Base-by-base conservation (phyloP, 2,329 filamentous ascomycete species). In the Sclerotinia nivalis region DNA sequence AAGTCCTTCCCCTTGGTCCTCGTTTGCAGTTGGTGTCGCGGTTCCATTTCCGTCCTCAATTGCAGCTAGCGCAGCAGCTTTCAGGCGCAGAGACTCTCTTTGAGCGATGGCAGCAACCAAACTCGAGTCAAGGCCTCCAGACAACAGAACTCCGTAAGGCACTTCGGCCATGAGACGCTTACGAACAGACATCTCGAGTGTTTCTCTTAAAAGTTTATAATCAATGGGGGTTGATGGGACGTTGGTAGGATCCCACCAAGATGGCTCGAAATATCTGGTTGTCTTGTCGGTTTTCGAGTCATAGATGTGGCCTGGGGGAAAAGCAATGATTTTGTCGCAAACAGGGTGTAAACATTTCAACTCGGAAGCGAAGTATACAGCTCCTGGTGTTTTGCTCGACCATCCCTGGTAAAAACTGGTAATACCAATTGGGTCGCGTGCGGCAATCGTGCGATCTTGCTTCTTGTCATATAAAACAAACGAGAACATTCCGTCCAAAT, bases 91-190 rank as follows among this genome's bases (percentile, higher is more conserved):
- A 50, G 93, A 97, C 83, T 98, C 96, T 70, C 96, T 88, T 83
- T 98, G 95, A 28, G 96, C 95, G 80, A 99, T 98, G 2, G 96
- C 89, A 50, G 96, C 96, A 47, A 97, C 93, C 81, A 99, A 83
- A 80, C 93, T 97, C 60, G 96, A 99, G 82, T 99, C 96, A 66
- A 99, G 86, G 76, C 96, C 96, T 78, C 96, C 96, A 66, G 96
- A 99, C 64, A 99, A 86, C 71, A 99, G 84, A 31, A 99, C 96
- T 81, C 96, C 96, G 80, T 97, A 99, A 22, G 96, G 96, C 49
- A 99, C 96, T 82, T 99, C 96, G 31, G 96, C 96, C 96, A 99
- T 99, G 80, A 99, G 86, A 75, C 96, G 91, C 85, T 99, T 99
- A 78, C 95, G 89, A 70, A 99, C 96, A 15, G 96, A 89, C 81